Percentiles rank a stretch among this genome's conserved stretches.
Conservation (phyloP, 208 protist species). For the Borovskyia barvae region DNA sequence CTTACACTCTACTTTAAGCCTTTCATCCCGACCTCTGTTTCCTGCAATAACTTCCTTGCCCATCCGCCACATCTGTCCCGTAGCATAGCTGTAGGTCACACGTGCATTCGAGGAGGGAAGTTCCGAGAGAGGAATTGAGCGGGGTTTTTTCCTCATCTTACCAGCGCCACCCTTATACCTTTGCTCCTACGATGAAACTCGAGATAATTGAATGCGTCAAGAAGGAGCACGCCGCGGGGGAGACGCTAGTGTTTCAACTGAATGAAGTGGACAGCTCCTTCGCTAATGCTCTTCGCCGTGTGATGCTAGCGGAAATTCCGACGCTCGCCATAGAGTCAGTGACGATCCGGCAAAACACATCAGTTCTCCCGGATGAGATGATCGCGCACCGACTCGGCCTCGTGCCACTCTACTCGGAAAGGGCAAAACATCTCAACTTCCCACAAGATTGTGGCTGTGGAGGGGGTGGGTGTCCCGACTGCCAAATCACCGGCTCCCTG, state of each 20-base stretch:
- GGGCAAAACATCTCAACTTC: constrained; percentile 81
- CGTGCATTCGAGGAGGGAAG: too few relatives aligned
- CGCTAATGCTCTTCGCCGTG: constrained; percentile 96
- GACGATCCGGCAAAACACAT: constrained; percentile 93
- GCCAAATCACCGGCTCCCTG: constrained; percentile 85
- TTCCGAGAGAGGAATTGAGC: too few relatives aligned
- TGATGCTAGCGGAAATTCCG: constrained; percentile 99
- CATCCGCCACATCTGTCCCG: too few relatives aligned
- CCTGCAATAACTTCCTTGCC: too few relatives aligned
- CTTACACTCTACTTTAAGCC: too few relatives aligned
- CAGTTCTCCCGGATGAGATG: constrained; percentile 98
- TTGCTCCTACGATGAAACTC: constrained; percentile 78
- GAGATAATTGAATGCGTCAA: constrained; percentile 79
- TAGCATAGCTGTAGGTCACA: too few relatives aligned
- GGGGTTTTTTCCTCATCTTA: too few relatives aligned
- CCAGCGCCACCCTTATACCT: too few relatives aligned
- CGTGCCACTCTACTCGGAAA: constrained; percentile 94
- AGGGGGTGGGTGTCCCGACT: constrained; percentile 75
- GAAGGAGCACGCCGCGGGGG: constrained; percentile 74
- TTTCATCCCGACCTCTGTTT: too few relatives aligned
- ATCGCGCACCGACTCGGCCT: constrained; percentile 98
- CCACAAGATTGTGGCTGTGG: constrained; percentile 83
- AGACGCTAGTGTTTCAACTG: constrained; percentile 91
- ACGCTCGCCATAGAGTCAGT: constrained; percentile 98
- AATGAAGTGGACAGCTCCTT: constrained; percentile 90